These are phyloP conservation scores for Linnemannia schmuckeri DNA, from an alignment of 192 early-diverging fungal genomes.

Conservation along the genomic window DNA sequence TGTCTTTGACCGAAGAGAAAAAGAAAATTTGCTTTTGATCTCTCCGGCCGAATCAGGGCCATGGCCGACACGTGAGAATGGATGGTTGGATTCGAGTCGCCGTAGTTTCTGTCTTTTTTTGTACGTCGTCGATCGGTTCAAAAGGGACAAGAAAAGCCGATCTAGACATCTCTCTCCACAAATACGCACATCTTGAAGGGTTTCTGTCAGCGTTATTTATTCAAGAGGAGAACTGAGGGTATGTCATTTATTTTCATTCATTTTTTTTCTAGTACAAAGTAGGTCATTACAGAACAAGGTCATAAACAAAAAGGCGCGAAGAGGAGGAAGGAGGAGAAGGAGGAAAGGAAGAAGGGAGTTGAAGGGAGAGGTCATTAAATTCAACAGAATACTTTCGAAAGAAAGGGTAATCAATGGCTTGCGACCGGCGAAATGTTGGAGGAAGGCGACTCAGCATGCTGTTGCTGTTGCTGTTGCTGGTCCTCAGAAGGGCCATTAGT, in stretches of 20 bases:
- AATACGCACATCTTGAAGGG: not conserved
- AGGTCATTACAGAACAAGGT: constrained; percentile 3
- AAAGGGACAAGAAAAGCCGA: not conserved
- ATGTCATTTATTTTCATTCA: not conserved
- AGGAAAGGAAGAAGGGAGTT: not conserved
- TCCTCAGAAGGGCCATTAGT: not conserved
- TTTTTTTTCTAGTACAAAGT: not conserved
- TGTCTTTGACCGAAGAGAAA: not conserved
- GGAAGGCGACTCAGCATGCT: not conserved
- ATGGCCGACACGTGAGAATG: constrained; percentile 40
- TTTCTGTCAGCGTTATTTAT: not conserved
- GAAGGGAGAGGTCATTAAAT: not conserved
- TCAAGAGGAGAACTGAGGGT: not conserved
- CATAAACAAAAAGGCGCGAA: not conserved
- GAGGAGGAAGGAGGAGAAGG: not conserved
- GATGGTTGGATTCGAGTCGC: too few species aligned
- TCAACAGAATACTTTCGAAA: not conserved
- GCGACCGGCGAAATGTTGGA: not conserved
- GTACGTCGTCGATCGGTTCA: not conserved
- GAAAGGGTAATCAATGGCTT: not conserved
- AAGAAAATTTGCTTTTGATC: not conserved
- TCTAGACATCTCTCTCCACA: not conserved
- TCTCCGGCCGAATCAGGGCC: constrained; percentile 40
- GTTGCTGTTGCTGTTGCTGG: not conserved
- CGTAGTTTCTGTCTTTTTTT: too few species aligned